Base-by-base conservation (phyloP, 768 basidiomycete species). In the Phylloporus arenicola region DNA sequence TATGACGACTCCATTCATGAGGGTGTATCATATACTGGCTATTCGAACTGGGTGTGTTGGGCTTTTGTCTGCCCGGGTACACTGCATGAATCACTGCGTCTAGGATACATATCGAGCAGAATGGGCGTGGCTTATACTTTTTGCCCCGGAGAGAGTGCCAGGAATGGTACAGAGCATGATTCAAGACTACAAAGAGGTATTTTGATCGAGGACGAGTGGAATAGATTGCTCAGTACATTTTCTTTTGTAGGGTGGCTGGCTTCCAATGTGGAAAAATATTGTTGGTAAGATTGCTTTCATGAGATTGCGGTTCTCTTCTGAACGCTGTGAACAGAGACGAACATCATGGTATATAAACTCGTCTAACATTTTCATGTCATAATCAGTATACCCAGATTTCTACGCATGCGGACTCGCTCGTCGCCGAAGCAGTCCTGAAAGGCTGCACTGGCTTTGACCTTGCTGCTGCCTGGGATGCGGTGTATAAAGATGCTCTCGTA, bases 221-320 rank as follows among this genome's bases (percentile, higher is more conserved):
- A 33, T 43, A 2, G n/a, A 6, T 42, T 40, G 33, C 46, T 52
- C 6, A 54, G 29, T 6, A 14, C 9, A 6, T 14, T 46, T 47
- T 40, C 3, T 14, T 22, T 40, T 31, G 8, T 56, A 75, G 81
- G 79, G 86, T 14, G 89, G 89, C 3, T 88, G 88, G 86, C 68
- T 92, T 33, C 89, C 89, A 0, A 90, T 91, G 88, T 92, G 89
- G 89, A 91, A 90, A 69, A 91, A 91, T 53, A 77, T 91, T 13
- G 79, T 86, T 22, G 82, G 81, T 79, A 42, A 53, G 71, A 55
- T 25, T 22, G 17, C 39, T 12, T 10, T 25, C 12, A 41, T 25
- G 17, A 3, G n/a, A 37, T 2, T 8, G 13, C 2, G 4, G 13
- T 24, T 33, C 24, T 16, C 22, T 43, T 33, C 30, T 51, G 14